These are phyloP conservation scores for Populus trichocarpa DNA, from an alignment of 441 rosid genomes.

Conservation along the genomic window DNA sequence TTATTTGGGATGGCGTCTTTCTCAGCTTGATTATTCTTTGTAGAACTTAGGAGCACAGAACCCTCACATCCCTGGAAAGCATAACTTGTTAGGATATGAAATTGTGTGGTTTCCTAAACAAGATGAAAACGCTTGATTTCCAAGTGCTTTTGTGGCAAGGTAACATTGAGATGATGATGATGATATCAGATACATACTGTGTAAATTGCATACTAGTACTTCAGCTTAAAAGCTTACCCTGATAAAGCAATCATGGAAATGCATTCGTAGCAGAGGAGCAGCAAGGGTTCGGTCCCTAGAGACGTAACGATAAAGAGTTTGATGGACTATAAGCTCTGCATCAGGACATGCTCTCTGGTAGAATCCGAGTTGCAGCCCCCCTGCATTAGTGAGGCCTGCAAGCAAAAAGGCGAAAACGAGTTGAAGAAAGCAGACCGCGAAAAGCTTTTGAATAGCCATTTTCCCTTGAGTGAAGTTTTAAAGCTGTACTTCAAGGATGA, in stretches of 20 bases:
- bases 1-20: too few relatives aligned
- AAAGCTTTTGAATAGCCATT: constrained; percentile 36
- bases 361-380: constrained; percentile 37
- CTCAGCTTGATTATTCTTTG: too few relatives aligned
- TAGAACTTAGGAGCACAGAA: too few relatives aligned
- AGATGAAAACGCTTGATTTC: too few relatives aligned
- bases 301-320: constrained; percentile 29
- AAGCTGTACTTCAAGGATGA: background rate
- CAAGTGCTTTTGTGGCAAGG: too few relatives aligned
- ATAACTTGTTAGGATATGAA: too few relatives aligned
- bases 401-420: constrained; percentile 22
- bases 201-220: too few relatives aligned
- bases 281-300: constrained; percentile 45
- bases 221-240: constrained; percentile 34
- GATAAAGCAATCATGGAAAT: constrained; percentile 73
- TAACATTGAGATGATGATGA: too few relatives aligned
- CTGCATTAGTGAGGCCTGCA: constrained; percentile 14
- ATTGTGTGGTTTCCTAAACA: too few relatives aligned
- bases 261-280: constrained; percentile 49
- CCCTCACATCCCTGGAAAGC: too few relatives aligned
- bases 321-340: constrained; percentile 34
- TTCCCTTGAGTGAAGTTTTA: background rate
- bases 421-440: constrained; percentile 25
- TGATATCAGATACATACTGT: too few relatives aligned
- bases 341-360: constrained; percentile 41